Percentiles rank a stretch among this genome's conserved stretches.
Conservation (phyloP, 768 basidiomycete genomes). For the Agaricus blazei region DNA sequence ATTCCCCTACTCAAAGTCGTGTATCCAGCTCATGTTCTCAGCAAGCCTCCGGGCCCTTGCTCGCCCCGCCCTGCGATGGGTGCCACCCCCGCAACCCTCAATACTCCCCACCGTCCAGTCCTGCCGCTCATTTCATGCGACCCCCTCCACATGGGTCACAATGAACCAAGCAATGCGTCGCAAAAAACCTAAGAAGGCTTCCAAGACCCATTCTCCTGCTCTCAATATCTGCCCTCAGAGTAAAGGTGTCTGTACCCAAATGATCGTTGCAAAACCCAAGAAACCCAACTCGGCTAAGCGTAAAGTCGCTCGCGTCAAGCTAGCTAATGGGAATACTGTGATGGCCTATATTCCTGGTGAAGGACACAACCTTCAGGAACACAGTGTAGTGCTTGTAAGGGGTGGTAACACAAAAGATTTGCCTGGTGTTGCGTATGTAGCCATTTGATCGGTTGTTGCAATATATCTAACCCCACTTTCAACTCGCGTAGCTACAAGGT, state of each 20-base stretch:
- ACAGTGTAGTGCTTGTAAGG: constrained; percentile 90
- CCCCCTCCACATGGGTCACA: constrained; percentile 56
- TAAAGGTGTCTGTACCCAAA: constrained; percentile 85
- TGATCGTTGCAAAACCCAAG: constrained; percentile 83
- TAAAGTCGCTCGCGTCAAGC: constrained; percentile 92
- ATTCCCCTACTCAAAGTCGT: background rate
- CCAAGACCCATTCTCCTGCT: constrained; percentile 72
- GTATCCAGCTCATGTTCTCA: constrained; percentile 25
- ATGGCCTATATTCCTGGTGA: constrained; percentile 97
- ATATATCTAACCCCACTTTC: background rate
- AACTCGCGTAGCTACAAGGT: constrained; percentile 75
- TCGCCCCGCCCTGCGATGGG: constrained; percentile 23
- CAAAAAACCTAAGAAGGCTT: constrained; percentile 48
- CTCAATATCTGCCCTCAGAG: constrained; percentile 77
- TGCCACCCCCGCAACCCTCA: constrained; percentile 16
- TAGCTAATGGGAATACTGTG: constrained; percentile 82
- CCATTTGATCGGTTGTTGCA: background rate
- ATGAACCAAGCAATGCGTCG: constrained; percentile 86
- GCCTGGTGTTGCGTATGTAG: constrained; percentile 84
- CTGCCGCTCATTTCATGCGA: constrained; percentile 48
- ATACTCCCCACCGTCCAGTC: constrained; percentile 8
- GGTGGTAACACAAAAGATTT: constrained; percentile 97
- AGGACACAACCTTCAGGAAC: constrained; percentile 97
- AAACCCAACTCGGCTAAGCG: constrained; percentile 99
- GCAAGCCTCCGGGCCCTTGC: constrained; percentile 29